Evolutionary conservation across 1,284 basidiomycete genomes (phyloP), one percentile per base, ranked within the genome.

Genomic region (Cutaneotrichosporon dermatis): DNA sequence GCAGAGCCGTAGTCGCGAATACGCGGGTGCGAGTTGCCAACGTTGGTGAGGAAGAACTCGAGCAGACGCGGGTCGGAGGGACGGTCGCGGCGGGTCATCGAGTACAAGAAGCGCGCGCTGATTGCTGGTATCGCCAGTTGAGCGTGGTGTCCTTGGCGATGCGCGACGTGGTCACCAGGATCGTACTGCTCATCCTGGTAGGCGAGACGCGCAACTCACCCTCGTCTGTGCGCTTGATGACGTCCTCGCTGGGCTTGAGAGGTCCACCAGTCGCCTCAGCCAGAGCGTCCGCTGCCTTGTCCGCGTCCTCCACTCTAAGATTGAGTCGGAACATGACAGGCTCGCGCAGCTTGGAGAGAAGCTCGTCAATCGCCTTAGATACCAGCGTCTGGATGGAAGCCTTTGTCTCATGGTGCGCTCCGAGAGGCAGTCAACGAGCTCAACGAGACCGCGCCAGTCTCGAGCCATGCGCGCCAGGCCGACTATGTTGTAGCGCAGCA

Each of bases 341-440:
- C 57, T 78, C 74, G 43, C 68, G 67, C 50, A 75, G 66, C 33
- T 64, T 57, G 35, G 63, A 62, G 13, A 78, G 68, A 6, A 74
- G 67, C 61, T 95, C 90, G 64, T 86, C 83, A 13, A 88, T 85
- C 41, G 93, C 81, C 50, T 80, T 86, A 51, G 81, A 81, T 43
- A 95, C 86, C 8, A 97, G 79, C 69, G 93, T 90, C 78, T 98
- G 95, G 34, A 98, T 85, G 0, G 92, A 94, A 16, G 93, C 89
- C 83, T 97, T 97, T 72, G 94, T 91, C 74, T 96, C 90, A 66
- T 92, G 88, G 73, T 96, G 92, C 54, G 89, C 90, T 58, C 86
- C 83, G 6, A 97, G 80, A 96, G 79, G n/a, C 85, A 81, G 57
- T 86, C 75, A 44, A 92, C 80, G 68, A 90, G 89, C 52, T 81